Conservation (phyloP, 1,139 yeast species). For the Taiozyma onychis region DNA sequence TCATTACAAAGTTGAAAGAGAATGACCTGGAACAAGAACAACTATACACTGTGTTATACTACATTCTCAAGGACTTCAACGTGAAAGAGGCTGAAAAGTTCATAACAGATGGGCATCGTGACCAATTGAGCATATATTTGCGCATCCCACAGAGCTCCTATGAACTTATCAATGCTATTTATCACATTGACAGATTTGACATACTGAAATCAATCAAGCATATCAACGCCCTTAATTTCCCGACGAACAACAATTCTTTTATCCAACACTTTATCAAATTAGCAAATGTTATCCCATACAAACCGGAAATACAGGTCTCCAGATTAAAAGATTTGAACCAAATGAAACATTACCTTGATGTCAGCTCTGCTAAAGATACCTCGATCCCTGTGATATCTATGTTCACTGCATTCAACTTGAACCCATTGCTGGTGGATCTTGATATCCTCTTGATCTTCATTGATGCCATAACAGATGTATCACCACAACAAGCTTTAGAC, state of each 20-base stretch:
- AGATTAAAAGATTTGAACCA: slow-evolving; percentile 5
- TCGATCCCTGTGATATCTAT: slow-evolving; percentile 10
- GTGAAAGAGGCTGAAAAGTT: slow-evolving; percentile 14
- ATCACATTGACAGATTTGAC: slow-evolving; percentile 22
- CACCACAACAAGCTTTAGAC: slow-evolving; percentile 6
- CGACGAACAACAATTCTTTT: slow-evolving; percentile 6
- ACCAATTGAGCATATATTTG: slow-evolving; percentile 1
- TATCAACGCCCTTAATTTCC: slow-evolving; percentile 8
- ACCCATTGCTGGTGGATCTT: slow-evolving; percentile 6
- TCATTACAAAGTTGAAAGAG: slow-evolving; percentile 10
- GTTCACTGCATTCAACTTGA: slow-evolving; percentile 3
- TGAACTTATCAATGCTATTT: slow-evolving; percentile 19
- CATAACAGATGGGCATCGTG: slow-evolving; percentile 3
- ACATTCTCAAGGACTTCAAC: slow-evolving; percentile 21
- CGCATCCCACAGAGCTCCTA: slow-evolving; percentile 10
- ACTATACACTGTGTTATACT: slow-evolving; percentile 14
- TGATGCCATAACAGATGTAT: slow-evolving; percentile 16
- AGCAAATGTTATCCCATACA: slow-evolving; percentile 21
- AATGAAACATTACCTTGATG: slow-evolving; percentile 13
- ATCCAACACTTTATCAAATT: slow-evolving; percentile 15
- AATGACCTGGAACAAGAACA: slow-evolving; percentile 6
- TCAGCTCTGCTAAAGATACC: slow-evolving; percentile 8
- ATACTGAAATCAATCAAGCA: slow-evolving; percentile 11
- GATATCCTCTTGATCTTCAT: slow-evolving; percentile 18
- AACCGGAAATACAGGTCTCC: slow-evolving; percentile 4